A percentile compares a stretch with the other conserved stretches of the same genome.
phyloP scores from a whole-genome alignment of 495 filamentous ascomycete species.

The Daldinia bambusicola region DNA sequence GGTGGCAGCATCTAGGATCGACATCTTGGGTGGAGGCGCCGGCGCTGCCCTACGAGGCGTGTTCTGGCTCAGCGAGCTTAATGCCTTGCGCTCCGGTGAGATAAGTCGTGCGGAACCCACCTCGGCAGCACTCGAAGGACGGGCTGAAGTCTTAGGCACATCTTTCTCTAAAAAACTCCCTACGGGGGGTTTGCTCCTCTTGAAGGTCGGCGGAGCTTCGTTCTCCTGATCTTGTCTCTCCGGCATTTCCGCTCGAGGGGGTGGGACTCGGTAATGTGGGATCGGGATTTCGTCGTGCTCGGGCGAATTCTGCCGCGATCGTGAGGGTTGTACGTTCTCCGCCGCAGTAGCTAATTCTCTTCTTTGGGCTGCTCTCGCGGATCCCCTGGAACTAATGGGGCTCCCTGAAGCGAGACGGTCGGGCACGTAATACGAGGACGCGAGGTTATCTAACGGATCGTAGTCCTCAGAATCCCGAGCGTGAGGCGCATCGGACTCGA shows the following conservation, averaged over 20 bases:
- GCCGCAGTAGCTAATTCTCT: conserved; percentile 42
- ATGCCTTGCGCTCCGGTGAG: conserved; percentile 73
- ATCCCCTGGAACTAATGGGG: conserved; percentile 55
- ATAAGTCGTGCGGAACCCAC: conserved; percentile 40
- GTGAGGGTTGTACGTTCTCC: conserved; percentile 16
- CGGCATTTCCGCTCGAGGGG: conserved; percentile 65
- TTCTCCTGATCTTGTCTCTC: conserved; percentile 81
- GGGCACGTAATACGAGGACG: conserved; percentile 52
- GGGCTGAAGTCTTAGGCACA: conserved; percentile 64
- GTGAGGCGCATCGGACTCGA: conserved; percentile 53
- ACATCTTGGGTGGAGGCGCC: conserved; percentile 92
- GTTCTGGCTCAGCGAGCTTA: conserved; percentile 80
- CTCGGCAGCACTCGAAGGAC: conserved; percentile 49
- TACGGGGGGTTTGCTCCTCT: conserved; percentile 67
- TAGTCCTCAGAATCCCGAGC: conserved; percentile 36
- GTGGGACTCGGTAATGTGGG: conserved; percentile 74
- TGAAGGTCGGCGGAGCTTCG: conserved; percentile 79
- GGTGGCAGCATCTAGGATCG: conserved; percentile 89
- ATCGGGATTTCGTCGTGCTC: conserved; percentile 49
- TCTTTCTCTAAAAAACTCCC: conserved; percentile 68
- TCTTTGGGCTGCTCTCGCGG: conserved; percentile 49
- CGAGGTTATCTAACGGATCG: conserved; percentile 46
- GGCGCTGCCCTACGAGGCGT: conserved; percentile 83
- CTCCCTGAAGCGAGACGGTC: conserved; percentile 58
- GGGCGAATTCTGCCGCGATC: conserved; percentile 37